Percentiles rank a stretch among this genome's conserved stretches.
Conservation (phyloP, 1,139 yeast genomes). For the Kodamaea arcana region DNA sequence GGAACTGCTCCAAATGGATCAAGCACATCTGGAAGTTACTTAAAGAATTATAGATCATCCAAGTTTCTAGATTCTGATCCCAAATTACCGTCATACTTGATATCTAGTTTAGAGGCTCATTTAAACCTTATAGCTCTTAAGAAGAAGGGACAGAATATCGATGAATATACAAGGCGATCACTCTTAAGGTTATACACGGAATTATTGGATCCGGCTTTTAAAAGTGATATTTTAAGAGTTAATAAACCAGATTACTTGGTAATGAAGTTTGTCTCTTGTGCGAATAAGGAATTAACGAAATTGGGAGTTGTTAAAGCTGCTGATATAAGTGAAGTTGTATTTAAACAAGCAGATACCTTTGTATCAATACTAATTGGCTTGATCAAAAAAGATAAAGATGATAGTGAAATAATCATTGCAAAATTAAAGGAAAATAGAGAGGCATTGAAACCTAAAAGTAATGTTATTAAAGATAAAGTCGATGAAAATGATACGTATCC, state of each 20-base stretch:
- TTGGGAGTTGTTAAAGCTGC: constrained; percentile 36
- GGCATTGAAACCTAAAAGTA: constrained; percentile 28
- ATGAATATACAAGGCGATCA: constrained; percentile 39
- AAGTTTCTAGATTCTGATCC: constrained; percentile 14
- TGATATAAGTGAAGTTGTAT: constrained; percentile 45
- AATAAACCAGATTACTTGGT: constrained; percentile 60
- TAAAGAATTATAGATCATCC: constrained; percentile 15
- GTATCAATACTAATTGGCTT: constrained; percentile 50
- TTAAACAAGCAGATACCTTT: constrained; percentile 55
- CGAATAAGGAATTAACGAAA: constrained; percentile 60
- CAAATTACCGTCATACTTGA: constrained; percentile 45
- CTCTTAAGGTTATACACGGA: constrained; percentile 62
- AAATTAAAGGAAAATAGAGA: constrained; percentile 43
- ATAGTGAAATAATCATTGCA: constrained; percentile 33
- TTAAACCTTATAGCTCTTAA: constrained; percentile 55
- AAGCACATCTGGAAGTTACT: constrained; percentile 8
- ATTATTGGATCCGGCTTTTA: constrained; percentile 46
- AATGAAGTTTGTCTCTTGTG: constrained; percentile 60
- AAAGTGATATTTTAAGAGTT: constrained; percentile 35
- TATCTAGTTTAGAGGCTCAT: constrained; percentile 44
- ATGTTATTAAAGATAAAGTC: constrained; percentile 4
- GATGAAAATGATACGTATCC: constrained; percentile 19
- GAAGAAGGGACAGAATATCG: constrained; percentile 34
- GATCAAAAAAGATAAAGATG: constrained; percentile 41
- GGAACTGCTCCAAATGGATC: background rate